Percentiles rank a stretch among this genome's conserved stretches.
phyloP scores from a whole-genome alignment of 2,329 filamentous ascomycete genomes.

The Piedraia hortae region DNA sequence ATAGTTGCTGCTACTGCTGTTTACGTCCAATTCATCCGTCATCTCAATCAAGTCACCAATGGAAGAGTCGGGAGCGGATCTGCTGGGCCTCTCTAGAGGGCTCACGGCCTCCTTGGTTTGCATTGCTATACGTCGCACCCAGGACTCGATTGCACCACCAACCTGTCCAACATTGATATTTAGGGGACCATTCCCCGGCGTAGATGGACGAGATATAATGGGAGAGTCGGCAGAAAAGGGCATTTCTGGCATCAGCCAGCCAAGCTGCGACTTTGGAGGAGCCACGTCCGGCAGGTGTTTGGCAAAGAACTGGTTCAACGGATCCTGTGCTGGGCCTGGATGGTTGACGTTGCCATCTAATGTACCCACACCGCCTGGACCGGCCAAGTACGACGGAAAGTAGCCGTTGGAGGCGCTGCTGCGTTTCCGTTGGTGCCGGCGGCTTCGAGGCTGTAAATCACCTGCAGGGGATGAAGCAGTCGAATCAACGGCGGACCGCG shows the following conservation, averaged over 20 bases:
- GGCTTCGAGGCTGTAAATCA: too few species aligned
- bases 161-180: constrained; percentile 43
- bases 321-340: constrained; percentile 62
- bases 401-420: constrained; percentile 15
- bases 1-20: too few species aligned
- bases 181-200: constrained; percentile 7
- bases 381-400: constrained; percentile 32
- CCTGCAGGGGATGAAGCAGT: too few species aligned
- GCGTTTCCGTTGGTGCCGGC: constrained; percentile 10
- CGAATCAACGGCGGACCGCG: too few species aligned
- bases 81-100: constrained; percentile 5
- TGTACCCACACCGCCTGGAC: constrained; percentile 70
- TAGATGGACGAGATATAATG: constrained; percentile 6
- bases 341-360: constrained; percentile 41
- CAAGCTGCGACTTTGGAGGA: constrained; percentile 27
- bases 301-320: constrained; percentile 57
- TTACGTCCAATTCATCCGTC: constrained; percentile 30
- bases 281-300: constrained; percentile 58
- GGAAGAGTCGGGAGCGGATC: constrained; percentile 17
- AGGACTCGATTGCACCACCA: constrained; percentile 66
- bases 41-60: constrained; percentile 44
- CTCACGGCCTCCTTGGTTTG: constrained; percentile 20
- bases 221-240: constrained; percentile 20
- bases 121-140: constrained; percentile 58
- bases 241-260: constrained; percentile 31